These are phyloP conservation scores for Microdochium bolleyi DNA, from an alignment of 2,329 filamentous ascomycete species.

Conservation along the genomic window DNA sequence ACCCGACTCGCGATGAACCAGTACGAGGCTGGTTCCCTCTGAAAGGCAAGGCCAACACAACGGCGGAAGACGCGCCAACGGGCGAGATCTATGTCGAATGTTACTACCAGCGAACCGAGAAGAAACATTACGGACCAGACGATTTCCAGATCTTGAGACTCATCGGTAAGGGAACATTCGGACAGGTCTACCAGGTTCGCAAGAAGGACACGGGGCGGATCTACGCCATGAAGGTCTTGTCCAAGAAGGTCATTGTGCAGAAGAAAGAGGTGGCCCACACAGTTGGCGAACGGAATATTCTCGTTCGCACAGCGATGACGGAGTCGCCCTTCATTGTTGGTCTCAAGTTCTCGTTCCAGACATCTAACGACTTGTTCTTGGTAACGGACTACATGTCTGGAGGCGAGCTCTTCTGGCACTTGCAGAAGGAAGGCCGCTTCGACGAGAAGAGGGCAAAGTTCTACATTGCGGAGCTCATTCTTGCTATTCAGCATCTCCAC, in stretches of 20 bases:
- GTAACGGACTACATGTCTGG: conserved; percentile 99
- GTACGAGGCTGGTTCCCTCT: conserved; percentile 82
- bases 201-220: conserved; percentile 96
- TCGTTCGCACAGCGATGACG: conserved; percentile 90
- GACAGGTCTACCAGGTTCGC: conserved; percentile 95
- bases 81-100: conserved; percentile 88
- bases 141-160: conserved; percentile 95
- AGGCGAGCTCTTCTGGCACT: conserved; percentile 95
- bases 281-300: conserved; percentile 91
- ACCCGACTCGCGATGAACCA: conserved; percentile 56
- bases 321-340: conserved; percentile 98
- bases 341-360: conserved; percentile 98
- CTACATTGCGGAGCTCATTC: conserved; percentile 95
- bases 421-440: conserved; percentile 95
- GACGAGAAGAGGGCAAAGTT: conserved; percentile 94
- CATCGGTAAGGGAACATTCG: conserved; percentile 96
- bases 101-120: conserved; percentile 77
- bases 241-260: conserved; percentile 99
- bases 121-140: conserved; percentile 85
- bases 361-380: conserved; percentile 91
- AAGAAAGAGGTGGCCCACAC: conserved; percentile 99
- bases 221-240: conserved; percentile 98
- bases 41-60: conserved; percentile 64
- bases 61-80: conserved; percentile 63
- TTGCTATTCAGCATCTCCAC: conserved; percentile 91